Conservation (phyloP, 495 filamentous ascomycete genomes). For the Xylaria flabelliformis region DNA sequence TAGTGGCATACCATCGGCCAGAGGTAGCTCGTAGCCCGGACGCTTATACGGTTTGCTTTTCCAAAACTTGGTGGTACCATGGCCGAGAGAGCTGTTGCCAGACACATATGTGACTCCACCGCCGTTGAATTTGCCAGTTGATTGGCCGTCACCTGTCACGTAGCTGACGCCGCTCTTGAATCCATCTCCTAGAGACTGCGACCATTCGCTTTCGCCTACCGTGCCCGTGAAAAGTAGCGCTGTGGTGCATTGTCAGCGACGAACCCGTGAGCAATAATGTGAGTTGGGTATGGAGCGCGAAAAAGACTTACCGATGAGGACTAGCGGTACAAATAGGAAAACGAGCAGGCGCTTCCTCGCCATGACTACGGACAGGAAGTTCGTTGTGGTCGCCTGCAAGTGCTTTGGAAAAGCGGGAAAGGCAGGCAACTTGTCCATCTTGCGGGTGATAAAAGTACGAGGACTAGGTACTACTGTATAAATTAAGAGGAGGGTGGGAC, state of each 20-base stretch:
- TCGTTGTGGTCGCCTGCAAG: conserved; percentile 25
- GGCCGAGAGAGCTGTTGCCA: conserved; percentile 29
- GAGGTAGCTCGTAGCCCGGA: conserved; percentile 40
- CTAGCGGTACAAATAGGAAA: conserved; percentile 38
- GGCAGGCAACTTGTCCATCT: conserved; percentile 39
- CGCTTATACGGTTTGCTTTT: conserved; percentile 39
- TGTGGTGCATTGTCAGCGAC: conserved; percentile 15
- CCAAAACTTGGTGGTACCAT: conserved; percentile 33
- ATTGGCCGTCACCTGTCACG: conserved; percentile 41
- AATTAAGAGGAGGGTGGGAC: conserved; percentile 13
- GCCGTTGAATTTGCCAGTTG: conserved; percentile 14
- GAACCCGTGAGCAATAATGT: neutral
- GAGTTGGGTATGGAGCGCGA: neutral
- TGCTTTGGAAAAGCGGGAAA: conserved; percentile 28
- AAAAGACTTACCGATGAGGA: conserved; percentile 34
- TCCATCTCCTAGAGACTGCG: conserved; percentile 39
- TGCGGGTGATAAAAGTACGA: conserved; percentile 6
- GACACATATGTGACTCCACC: conserved; percentile 25
- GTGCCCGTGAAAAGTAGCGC: conserved; percentile 39
- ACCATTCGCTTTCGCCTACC: conserved; percentile 42
- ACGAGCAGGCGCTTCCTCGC: conserved; percentile 42
- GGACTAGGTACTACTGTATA: neutral
- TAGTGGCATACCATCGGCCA: conserved; percentile 41
- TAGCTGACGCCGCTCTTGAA: conserved; percentile 42
- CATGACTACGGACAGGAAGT: conserved; percentile 39